Conservation (phyloP, 169 alveolate genomes). For the Plasmodium malariae region DNA sequence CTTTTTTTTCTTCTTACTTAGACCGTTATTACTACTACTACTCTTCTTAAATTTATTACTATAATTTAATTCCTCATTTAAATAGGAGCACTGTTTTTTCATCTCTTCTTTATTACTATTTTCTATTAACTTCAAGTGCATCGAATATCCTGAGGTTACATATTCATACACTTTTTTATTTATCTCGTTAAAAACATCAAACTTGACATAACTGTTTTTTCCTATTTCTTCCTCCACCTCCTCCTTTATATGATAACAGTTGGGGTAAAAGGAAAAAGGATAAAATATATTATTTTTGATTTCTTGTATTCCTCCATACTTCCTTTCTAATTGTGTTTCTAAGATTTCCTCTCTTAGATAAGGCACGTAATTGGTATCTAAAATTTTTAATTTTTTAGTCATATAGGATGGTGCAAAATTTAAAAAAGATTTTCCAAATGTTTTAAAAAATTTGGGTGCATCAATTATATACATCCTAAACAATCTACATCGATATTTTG, state of each 20-base stretch:
- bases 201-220: neutral
- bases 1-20: conserved; percentile 23
- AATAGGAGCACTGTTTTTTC: neutral
- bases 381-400: conserved; percentile 76
- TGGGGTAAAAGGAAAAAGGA: conserved; percentile 79
- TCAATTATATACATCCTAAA: conserved; percentile 78
- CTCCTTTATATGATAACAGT: conserved; percentile 6
- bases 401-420: conserved; percentile 77
- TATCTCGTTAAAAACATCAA: conserved; percentile 4
- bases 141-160: conserved; percentile 51
- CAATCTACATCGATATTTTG: conserved; percentile 81
- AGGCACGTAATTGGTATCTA: conserved; percentile 61
- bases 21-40: neutral
- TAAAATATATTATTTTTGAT: conserved; percentile 65
- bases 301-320: conserved; percentile 78
- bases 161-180: conserved; percentile 17
- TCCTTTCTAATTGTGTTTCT: conserved; percentile 78
- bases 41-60: neutral
- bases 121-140: conserved; percentile 43
- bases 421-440: conserved; percentile 76
- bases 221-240: neutral
- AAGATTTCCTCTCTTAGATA: conserved; percentile 63
- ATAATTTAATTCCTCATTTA: neutral
- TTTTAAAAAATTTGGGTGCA: conserved; percentile 78
- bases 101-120: conserved; percentile 9